Evolutionary conservation across 129 eudicot genomes (phyloP).

Genomic region (Silybum marianum): DNA sequence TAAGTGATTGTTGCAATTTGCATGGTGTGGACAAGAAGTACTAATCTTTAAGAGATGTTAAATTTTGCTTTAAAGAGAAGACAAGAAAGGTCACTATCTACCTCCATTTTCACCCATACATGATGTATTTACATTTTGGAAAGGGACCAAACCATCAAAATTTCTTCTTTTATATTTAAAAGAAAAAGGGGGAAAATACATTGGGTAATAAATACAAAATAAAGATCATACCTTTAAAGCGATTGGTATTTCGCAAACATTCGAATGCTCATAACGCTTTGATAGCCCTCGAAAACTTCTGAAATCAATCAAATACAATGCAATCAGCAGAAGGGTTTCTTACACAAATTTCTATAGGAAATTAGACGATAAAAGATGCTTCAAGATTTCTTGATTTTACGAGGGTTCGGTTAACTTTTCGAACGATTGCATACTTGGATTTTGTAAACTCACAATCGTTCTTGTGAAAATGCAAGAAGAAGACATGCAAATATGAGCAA

Average conservation of each 20-base stretch:
- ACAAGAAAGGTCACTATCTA: slow-evolving; percentile 43
- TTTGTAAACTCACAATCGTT: not conserved
- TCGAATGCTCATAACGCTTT: not conserved
- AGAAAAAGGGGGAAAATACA: not conserved
- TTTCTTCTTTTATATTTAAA: not conserved
- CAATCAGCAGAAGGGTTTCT: not conserved
- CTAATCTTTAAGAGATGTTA: slow-evolving; percentile 37
- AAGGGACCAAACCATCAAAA: slow-evolving; percentile 37
- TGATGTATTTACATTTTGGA: slow-evolving; percentile 34
- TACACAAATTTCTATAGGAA: not conserved
- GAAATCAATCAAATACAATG: slow-evolving; percentile 22
- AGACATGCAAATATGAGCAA: not conserved
- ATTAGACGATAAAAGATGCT: not conserved
- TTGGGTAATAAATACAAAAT: slow-evolving; percentile 22
- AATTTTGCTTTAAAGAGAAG: slow-evolving; percentile 81
- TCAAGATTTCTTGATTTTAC: not conserved
- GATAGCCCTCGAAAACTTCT: slow-evolving; percentile 23
- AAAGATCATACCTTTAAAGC: slow-evolving; percentile 30
- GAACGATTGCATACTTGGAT: not conserved
- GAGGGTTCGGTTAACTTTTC: not conserved
- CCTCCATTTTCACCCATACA: slow-evolving; percentile 27
- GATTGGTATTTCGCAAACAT: slow-evolving; percentile 24
- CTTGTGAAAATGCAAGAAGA: not conserved
- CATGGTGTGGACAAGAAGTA: slow-evolving; percentile 19
- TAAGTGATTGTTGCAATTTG: slow-evolving; percentile 24